A percentile compares a stretch with the other conserved stretches of the same genome.
Evolutionary conservation across 768 basidiomycete genomes (phyloP).

Genomic region (Fibroporia radiculosa): DNA sequence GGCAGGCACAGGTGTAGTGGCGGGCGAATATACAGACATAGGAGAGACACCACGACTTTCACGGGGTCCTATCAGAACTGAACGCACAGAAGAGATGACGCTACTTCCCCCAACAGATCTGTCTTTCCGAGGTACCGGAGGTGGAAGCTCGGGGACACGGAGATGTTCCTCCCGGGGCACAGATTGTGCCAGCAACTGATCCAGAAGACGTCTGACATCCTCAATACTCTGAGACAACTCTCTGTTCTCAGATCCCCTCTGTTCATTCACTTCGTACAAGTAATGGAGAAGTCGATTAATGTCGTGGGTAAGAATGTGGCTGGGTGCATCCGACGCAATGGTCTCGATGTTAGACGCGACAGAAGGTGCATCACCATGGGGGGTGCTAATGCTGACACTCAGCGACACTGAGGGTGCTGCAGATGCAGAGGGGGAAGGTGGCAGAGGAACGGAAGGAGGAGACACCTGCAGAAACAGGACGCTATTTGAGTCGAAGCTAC

Average conservation of each 20-base stretch:
- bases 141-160: constrained; percentile 17
- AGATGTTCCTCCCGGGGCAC: constrained; percentile 1
- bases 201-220: constrained; percentile 62
- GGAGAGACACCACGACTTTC: constrained; percentile 8
- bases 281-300: constrained; percentile 43
- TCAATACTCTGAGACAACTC: constrained; percentile 62
- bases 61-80: constrained; percentile 12
- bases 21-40: too few species aligned
- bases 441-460: constrained; percentile 24
- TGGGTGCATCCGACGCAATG: constrained; percentile 30
- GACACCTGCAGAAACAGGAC: constrained; percentile 19
- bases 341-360: constrained; percentile 39
- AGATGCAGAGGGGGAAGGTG: constrained; percentile 27
- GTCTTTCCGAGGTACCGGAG: constrained; percentile 29
- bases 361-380: constrained; percentile 39
- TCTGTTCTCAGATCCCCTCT: constrained; percentile 54
- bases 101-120: constrained; percentile 39
- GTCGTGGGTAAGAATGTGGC: constrained; percentile 42
- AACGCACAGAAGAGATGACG: constrained; percentile 21
- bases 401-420: constrained; percentile 33
- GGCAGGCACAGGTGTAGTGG: too few species aligned
- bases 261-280: constrained; percentile 57
- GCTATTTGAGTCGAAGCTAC: neutral
- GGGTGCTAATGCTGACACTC: constrained; percentile 45
- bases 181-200: constrained; percentile 27